phyloP scores from a whole-genome alignment of 495 filamentous ascomycete species.

The Penicillium egyptiacum region DNA sequence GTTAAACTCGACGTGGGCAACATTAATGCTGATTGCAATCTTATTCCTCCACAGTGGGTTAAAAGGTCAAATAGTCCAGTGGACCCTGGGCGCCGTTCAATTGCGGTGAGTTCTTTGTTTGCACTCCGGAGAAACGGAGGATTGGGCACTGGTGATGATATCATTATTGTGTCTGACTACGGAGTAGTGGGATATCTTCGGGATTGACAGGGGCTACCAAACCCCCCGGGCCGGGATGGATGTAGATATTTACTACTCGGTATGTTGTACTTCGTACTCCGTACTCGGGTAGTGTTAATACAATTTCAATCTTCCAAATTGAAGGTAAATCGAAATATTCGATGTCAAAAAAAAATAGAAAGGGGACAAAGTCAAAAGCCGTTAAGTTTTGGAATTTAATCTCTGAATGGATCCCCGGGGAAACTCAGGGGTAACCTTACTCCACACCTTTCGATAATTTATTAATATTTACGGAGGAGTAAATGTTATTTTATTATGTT shows the following conservation, averaged over 20 bases:
- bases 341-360: background rate
- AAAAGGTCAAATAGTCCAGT: conserved; percentile 17
- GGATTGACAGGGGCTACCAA: conserved; percentile 7
- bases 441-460: background rate
- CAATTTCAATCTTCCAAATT: background rate
- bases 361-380: background rate
- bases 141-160: background rate
- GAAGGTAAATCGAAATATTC: background rate
- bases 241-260: background rate
- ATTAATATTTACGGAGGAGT: too few species aligned
- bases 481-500: background rate
- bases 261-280: too few species aligned
- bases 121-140: background rate
- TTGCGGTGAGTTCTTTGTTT: conserved; percentile 2
- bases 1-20: conserved; percentile 10
- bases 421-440: background rate
- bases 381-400: background rate
- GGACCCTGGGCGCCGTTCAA: background rate
- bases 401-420: background rate
- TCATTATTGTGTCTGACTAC: background rate
- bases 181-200: background rate
- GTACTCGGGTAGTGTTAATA: background rate
- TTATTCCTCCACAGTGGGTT: background rate
- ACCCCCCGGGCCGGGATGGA: background rate
- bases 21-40: conserved; percentile 12